Evolutionary conservation across 768 basidiomycete genomes (phyloP).

Genomic region (Naganishia onofrii): DNA sequence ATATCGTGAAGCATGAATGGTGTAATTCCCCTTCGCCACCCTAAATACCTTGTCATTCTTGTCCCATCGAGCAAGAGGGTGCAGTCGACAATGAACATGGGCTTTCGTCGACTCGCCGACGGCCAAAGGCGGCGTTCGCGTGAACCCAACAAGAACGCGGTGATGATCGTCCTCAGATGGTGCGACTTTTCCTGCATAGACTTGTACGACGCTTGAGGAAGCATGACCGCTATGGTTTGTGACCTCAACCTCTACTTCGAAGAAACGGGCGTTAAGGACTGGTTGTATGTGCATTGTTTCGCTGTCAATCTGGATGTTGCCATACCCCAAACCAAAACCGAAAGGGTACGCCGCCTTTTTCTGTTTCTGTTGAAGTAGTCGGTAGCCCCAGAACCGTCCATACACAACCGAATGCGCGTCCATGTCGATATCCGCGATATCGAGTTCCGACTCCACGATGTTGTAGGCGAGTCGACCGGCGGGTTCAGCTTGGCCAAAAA

Average conservation of each 20-base stretch:
- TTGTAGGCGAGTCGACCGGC: constrained; percentile 10
- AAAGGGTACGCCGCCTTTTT: constrained; percentile 17
- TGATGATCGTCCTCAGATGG: not conserved
- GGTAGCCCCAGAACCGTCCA: constrained; percentile 24
- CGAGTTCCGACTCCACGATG: constrained; percentile 10
- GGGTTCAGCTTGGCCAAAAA: constrained; percentile 14
- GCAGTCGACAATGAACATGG: not conserved
- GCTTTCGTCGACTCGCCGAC: not conserved
- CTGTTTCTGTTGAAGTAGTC: not conserved
- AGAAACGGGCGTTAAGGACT: not conserved
- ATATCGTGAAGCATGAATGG: no score
- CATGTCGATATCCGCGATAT: constrained; percentile 17
- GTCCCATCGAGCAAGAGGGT: constrained; percentile 22
- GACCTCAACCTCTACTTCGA: not conserved
- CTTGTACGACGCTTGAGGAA: no score
- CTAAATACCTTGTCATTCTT: not conserved
- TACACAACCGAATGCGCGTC: not conserved
- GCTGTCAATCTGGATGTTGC: not conserved
- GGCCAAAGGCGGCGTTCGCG: not conserved
- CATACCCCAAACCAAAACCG: constrained; percentile 23
- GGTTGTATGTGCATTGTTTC: not conserved
- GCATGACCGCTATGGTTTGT: not conserved
- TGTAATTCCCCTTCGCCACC: no score
- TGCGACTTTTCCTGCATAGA: constrained; percentile 9
- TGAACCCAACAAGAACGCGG: constrained; percentile 20